Base-by-base conservation (phyloP, 257 asterid species). In the Verbascum thapsus region DNA sequence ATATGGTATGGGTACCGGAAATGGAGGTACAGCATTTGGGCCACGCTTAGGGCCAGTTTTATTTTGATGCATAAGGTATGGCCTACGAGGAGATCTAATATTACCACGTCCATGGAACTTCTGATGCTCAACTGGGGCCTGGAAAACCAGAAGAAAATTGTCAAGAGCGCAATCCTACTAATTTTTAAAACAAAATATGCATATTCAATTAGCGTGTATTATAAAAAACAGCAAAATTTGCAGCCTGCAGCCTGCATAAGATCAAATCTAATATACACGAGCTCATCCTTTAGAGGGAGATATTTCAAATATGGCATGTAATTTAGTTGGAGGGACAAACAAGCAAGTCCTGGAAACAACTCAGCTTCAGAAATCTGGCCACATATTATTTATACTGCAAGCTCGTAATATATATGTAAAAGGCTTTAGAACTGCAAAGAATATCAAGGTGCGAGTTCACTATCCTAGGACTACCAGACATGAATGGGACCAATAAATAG, bases 31-130 rank as follows among this genome's bases (percentile, higher is more conserved):
- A 47, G 76, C 81, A 69, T 78, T 83, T 34, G 83, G 80, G 55
- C 73, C 74, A 64, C 76, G 83, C 79, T 82, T 90, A 7, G 84
- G 88, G 13, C 88, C 88, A 37, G 72, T 43, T 80, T 81, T 89
- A 10, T 63, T 74, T 35, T 78, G 89, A 76, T 83, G 81, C 52
- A 62, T 57, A 17, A 78, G 67, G 39, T 72, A 30, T 43, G 80
- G 77, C 73, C 69, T 88, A 51, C 77, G 81, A 1, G 95, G 79
- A 49, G 84, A 74, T 76, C 75, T 88, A 19, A 62, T 65, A 74
- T 72, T 75, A 58, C 67, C 72, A 55, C 82, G 84, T 20, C 88
- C 83, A 55, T 80, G 85, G 62, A 75, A 64, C 76, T 82, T 88
- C 69, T 73, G 84, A 68, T 73, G 90, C 73, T 84, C 90, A 20